phyloP scores from a whole-genome alignment of 1,139 yeast species.

The Blastobotrys petasosporus region DNA sequence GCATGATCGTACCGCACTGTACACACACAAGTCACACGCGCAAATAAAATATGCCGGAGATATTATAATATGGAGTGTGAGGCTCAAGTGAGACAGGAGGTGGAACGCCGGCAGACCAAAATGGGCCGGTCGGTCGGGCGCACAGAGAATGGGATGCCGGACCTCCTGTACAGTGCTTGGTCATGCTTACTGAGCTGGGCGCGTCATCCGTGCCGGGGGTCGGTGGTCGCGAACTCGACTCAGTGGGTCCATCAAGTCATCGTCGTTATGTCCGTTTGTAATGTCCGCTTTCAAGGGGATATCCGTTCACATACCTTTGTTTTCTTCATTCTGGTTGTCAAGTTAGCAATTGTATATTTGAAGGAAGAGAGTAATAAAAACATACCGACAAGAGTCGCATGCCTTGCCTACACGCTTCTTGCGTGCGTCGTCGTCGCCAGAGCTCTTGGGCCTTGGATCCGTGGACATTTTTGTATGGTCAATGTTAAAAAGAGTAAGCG shows the following conservation, averaged over 20 bases:
- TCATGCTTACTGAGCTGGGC: background rate
- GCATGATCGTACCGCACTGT: too few species aligned
- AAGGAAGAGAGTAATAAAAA: background rate
- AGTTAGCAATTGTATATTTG: background rate
- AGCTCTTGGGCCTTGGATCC: background rate
- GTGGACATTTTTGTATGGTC: background rate
- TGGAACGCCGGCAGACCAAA: too few species aligned
- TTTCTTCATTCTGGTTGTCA: slow-evolving; percentile 41
- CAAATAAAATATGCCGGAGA: too few species aligned
- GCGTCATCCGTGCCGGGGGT: background rate
- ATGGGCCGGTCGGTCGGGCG: too few species aligned
- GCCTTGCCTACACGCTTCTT: slow-evolving; percentile 77
- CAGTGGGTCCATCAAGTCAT: too few species aligned
- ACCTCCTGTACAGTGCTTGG: too few species aligned
- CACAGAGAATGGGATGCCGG: too few species aligned
- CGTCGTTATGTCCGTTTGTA: background rate
- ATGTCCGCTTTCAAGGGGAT: background rate
- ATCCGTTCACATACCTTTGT: slow-evolving; percentile 19
- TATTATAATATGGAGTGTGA: too few species aligned
- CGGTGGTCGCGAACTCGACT: background rate
- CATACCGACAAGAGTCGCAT: slow-evolving; percentile 63
- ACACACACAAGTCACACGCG: too few species aligned
- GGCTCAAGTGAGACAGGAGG: too few species aligned
- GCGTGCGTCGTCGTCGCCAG: slow-evolving; percentile 15
- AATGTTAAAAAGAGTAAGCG: too few species aligned